Base-by-base conservation (phyloP, 139 green algal genomes). In the Picochlorum sp. region DNA sequence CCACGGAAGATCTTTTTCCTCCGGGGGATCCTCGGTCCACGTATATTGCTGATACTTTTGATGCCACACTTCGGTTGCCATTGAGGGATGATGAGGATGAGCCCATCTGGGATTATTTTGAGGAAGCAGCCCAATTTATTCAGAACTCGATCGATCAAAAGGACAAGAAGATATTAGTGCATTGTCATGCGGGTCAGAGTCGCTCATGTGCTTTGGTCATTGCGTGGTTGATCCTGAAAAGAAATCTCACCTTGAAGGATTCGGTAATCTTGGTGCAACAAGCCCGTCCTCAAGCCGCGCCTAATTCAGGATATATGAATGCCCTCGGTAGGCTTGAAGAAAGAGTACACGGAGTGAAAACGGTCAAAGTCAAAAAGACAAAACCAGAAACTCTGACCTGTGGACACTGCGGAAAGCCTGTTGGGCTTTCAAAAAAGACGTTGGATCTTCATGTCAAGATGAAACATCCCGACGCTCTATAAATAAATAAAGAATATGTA, bases 131-230 rank as follows among this genome's bases (percentile, higher is more conserved):
- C 0, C 66, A 60, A 1, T 95, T 95, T 75, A 88, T 96, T 5
- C 72, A 84, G 23, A 63, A 52, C 14, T 82, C 72, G 16, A 45
- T 73, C 23, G 65, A n/a, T 49, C 31, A 3, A 72, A 72, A 20
- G 78, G 76, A 8, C 34, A 41, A 41, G 34, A 69, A 63, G 23
- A 80, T 90, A 52, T 70, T 96, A 52, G 85, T 97, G 57, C 91
- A 97, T 80, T 97, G 91, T 76, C 83, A 85, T 66, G 87, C 90
- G 59, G 91, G 91, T 56, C 83, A 81, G 63, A 84, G 63, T 45
- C 75, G 91, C 50, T 86, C 70, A 41, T 83, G 85, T 44, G 21
- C 26, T 24, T 26, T 66, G 47, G 31, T 68, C 10, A 38, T 79
- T 24, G 67, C 70, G n/a, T 74, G 64, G 74, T 54, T 75, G 9